These are phyloP conservation scores for Ceratobasidium papillatum DNA, from an alignment of 1,284 basidiomycete genomes.

Conservation along the genomic window DNA sequence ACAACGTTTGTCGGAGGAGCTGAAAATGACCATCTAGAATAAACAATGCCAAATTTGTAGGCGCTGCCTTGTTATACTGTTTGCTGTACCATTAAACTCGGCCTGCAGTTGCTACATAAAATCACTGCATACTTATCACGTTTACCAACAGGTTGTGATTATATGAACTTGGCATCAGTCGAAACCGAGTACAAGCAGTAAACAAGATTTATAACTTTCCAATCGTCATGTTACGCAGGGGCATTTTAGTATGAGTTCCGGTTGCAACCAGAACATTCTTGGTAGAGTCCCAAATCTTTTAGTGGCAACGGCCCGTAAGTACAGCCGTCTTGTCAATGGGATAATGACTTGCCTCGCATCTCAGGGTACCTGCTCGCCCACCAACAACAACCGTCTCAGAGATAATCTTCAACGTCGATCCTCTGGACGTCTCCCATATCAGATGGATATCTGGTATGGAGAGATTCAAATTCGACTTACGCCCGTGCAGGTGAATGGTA, in stretches of 20 bases:
- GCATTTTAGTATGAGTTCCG: slow-evolving; percentile 43
- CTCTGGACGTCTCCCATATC: not conserved
- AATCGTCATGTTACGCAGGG: not conserved
- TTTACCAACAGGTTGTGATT: too few species aligned
- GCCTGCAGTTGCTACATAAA: too few species aligned
- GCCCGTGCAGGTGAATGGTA: slow-evolving; percentile 41
- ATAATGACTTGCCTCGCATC: slow-evolving; percentile 40
- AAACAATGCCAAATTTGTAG: not conserved
- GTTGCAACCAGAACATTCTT: slow-evolving; percentile 40
- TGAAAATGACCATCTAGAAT: too few species aligned
- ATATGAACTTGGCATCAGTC: not conserved
- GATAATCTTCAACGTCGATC: slow-evolving; percentile 36
- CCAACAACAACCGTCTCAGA: slow-evolving; percentile 40
- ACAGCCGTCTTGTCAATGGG: not conserved
- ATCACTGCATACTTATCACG: too few species aligned
- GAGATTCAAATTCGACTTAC: slow-evolving; percentile 20
- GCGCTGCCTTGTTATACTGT: not conserved
- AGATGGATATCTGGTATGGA: not conserved
- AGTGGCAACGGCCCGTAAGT: not conserved
- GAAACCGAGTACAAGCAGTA: not conserved
- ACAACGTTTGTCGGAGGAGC: too few species aligned
- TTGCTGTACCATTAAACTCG: too few species aligned
- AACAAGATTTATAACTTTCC: slow-evolving; percentile 12
- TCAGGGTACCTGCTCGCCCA: slow-evolving; percentile 36
- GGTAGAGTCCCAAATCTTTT: slow-evolving; percentile 42